Evolutionary conservation across 176 grass and related monocot species (phyloP).

Genomic region (Aegilops umbellulata): DNA sequence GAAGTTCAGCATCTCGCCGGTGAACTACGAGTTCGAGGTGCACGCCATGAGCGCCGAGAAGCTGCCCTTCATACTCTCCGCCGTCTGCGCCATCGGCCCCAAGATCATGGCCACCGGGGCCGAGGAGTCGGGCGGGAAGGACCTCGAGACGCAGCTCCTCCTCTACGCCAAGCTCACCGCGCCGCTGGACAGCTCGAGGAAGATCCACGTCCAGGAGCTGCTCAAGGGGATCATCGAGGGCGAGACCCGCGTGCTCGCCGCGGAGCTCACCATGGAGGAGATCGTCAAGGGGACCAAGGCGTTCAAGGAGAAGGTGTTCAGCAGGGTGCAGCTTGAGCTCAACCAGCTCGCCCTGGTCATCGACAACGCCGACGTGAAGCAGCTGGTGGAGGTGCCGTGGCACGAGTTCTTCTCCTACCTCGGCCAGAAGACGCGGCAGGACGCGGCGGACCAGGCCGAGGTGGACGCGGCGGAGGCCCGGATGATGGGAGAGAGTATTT

Average conservation of each 20-base stretch:
- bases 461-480: conserved; percentile 31
- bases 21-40: conserved; percentile 85
- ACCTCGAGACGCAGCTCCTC: background rate
- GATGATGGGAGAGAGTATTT: conserved; percentile 51
- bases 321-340: conserved; percentile 64
- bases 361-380: background rate
- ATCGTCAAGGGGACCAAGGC: conserved; percentile 38
- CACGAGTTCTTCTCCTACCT: background rate
- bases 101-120: conserved; percentile 13
- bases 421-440: background rate
- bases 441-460: background rate
- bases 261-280: conserved; percentile 85
- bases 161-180: conserved; percentile 8
- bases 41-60: conserved; percentile 93
- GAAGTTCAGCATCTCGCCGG: conserved; percentile 61
- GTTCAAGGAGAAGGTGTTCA: conserved; percentile 6
- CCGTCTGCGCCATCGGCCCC: conserved; percentile 85
- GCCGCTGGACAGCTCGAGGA: background rate
- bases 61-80: conserved; percentile 80
- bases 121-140: background rate
- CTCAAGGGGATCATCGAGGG: conserved; percentile 77
- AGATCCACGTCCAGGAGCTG: conserved; percentile 60
- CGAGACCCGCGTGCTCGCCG: conserved; percentile 71
- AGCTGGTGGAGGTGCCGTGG: background rate
- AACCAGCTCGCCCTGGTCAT: conserved; percentile 23